Conservation (phyloP, 2,329 filamentous ascomycete species). For the Nigrospora oryzae region DNA sequence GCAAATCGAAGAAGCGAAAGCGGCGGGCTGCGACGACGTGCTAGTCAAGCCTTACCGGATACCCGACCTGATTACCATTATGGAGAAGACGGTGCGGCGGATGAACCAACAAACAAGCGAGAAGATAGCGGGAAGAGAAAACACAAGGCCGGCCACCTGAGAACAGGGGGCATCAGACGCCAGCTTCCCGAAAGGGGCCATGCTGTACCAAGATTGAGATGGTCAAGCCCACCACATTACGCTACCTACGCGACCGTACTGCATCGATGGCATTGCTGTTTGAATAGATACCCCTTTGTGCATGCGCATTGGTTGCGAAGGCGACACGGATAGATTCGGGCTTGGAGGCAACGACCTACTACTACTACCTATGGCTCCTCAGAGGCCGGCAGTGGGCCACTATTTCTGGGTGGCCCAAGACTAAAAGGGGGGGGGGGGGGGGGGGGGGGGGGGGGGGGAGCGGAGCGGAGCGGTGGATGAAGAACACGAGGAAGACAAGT, state of each 20-base stretch:
- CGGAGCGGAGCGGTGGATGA: neutral
- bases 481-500: neutral
- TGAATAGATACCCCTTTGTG: slow-evolving; percentile 3
- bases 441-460: no score
- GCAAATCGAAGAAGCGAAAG: slow-evolving; percentile 44
- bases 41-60: slow-evolving; percentile 67
- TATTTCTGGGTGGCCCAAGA: no score
- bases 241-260: neutral
- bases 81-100: slow-evolving; percentile 36
- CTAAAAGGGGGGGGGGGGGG: no score
- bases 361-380: neutral
- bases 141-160: no score
- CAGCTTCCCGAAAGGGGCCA: no score
- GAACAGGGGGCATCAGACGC: no score
- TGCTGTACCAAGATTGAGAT: no score
- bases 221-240: no score
- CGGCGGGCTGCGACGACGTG: slow-evolving; percentile 52
- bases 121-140: neutral
- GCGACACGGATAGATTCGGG: neutral
- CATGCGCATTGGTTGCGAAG: neutral
- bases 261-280: slow-evolving; percentile 2
- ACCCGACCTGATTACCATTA: slow-evolving; percentile 50
- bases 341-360: neutral
- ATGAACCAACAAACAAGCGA: neutral
- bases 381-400: no score